Percentiles rank a stretch among this genome's conserved stretches.
Evolutionary conservation across 352 stramenopile species (phyloP).

Genomic region (Phytopythium ostracodes): DNA sequence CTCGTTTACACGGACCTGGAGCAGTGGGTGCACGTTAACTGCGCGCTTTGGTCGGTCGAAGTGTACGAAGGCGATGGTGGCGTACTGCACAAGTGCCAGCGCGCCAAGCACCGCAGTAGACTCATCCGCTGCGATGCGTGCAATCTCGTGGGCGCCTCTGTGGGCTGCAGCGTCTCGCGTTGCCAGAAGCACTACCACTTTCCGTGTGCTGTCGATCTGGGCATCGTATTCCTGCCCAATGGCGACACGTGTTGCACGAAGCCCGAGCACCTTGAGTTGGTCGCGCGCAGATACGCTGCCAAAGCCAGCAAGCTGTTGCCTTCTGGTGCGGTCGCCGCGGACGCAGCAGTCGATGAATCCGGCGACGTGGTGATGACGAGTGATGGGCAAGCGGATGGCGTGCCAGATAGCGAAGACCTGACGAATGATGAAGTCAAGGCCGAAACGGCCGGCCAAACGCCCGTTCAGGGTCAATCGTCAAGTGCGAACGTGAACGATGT

Average conservation of each 20-base stretch:
- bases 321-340: neutral
- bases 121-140: constrained; percentile 91
- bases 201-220: constrained; percentile 82
- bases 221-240: constrained; percentile 63
- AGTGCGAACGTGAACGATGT: neutral
- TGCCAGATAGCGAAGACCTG: neutral
- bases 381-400: neutral
- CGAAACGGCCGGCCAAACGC: neutral
- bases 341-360: neutral
- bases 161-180: constrained; percentile 86
- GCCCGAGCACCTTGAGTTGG: constrained; percentile 41
- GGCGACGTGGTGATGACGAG: neutral
- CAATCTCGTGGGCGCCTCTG: constrained; percentile 84
- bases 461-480: neutral
- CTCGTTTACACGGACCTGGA: constrained; percentile 81
- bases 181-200: constrained; percentile 94
- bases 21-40: constrained; percentile 92
- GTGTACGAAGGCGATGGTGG: constrained; percentile 80
- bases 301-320: neutral
- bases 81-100: constrained; percentile 84
- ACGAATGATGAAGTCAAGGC: neutral
- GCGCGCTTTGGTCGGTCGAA: constrained; percentile 91
- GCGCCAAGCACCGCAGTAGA: constrained; percentile 83
- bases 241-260: constrained; percentile 66
- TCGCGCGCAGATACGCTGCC: constrained; percentile 25